These are phyloP conservation scores for Colletotrichum shisoi DNA, from an alignment of 2,329 filamentous ascomycete genomes.

Conservation along the genomic window DNA sequence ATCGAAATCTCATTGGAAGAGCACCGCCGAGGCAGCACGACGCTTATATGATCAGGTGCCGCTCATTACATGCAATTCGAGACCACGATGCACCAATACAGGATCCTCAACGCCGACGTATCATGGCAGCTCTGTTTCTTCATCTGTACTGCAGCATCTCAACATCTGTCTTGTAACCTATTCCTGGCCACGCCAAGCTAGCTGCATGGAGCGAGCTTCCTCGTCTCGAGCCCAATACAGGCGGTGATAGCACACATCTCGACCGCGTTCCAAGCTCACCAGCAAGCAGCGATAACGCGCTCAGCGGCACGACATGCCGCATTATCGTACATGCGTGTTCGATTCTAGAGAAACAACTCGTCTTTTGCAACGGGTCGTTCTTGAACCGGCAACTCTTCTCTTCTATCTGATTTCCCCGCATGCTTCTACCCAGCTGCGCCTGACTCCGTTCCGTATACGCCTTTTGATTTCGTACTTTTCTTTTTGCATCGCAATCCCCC, in stretches of 20 bases:
- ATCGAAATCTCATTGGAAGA: conserved; percentile 3
- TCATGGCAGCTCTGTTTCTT: conserved; percentile 11
- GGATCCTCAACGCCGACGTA: conserved; percentile 1
- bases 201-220: conserved; percentile 26
- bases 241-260: conserved; percentile 13
- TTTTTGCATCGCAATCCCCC: not conserved
- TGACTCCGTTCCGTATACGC: conserved; percentile 9
- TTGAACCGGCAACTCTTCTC: conserved; percentile 10
- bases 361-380: not conserved
- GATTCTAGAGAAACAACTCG: not conserved
- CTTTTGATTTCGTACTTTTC: conserved; percentile 1
- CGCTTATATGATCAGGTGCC: conserved; percentile 2
- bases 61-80: conserved; percentile 7
- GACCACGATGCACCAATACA: conserved; percentile 17
- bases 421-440: conserved; percentile 7
- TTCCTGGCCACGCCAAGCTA: conserved; percentile 12
- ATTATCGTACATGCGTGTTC: conserved; percentile 27
- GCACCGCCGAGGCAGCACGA: not conserved
- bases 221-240: not conserved
- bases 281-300: not conserved
- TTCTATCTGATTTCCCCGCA: conserved; percentile 13
- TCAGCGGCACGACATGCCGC: conserved; percentile 26
- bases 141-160: conserved; percentile 1
- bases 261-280: not conserved
- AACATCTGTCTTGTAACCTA: not conserved